These are phyloP conservation scores for Sisymbrium altissimum DNA, from an alignment of 345 rosid genomes.

Conservation along the genomic window DNA sequence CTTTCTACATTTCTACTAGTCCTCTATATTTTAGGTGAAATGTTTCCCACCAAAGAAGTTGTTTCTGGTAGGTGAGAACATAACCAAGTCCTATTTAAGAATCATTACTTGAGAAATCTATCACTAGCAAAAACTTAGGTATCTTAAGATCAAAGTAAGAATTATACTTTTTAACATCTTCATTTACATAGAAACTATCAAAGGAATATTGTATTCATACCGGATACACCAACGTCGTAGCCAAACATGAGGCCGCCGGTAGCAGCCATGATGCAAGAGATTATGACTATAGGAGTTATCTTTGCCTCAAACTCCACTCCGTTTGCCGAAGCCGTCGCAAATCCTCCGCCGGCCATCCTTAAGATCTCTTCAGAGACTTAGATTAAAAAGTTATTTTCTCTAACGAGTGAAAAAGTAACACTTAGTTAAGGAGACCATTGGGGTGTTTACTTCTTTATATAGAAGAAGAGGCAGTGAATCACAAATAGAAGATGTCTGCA, in stretches of 20 bases:
- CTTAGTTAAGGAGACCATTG: constrained; percentile 3
- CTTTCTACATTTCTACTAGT: not conserved
- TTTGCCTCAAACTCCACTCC: constrained; percentile 84
- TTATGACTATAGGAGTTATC: constrained; percentile 84
- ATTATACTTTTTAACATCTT: not conserved
- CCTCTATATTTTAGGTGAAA: constrained; percentile 8
- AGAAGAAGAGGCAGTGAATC: constrained; percentile 20
- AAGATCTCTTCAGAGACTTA: constrained; percentile 4
- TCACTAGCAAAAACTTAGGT: not conserved
- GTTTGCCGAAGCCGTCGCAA: constrained; percentile 43
- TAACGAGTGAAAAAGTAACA: constrained; percentile 4
- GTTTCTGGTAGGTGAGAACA: constrained; percentile 6
- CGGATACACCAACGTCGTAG: constrained; percentile 89
- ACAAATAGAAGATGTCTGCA: not conserved
- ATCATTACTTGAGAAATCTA: not conserved
- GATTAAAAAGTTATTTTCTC: not conserved
- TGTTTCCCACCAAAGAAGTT: constrained; percentile 1
- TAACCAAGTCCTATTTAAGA: not conserved
- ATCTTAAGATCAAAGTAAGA: not conserved
- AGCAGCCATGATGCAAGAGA: constrained; percentile 94
- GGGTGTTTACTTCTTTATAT: constrained; percentile 21
- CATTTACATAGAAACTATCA: not conserved
- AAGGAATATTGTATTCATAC: constrained; percentile 32
- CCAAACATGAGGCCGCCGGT: constrained; percentile 99
- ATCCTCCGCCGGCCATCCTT: constrained; percentile 74